Conservation (phyloP, 176 grass and related monocot genomes). For the Eleusine coracana region DNA sequence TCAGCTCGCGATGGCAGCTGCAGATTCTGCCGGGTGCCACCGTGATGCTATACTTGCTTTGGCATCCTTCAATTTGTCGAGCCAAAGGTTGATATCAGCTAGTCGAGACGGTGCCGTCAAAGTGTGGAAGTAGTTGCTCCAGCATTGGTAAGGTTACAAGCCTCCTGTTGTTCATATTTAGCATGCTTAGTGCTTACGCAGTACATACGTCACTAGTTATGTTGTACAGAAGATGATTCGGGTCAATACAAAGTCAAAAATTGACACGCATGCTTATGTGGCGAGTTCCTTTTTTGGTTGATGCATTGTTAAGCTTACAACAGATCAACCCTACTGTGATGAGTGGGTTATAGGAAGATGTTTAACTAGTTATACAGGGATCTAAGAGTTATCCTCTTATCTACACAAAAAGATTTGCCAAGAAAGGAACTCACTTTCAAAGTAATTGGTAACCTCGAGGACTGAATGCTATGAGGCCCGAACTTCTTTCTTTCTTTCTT, state of each 20-base stretch:
- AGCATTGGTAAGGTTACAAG: slow-evolving; percentile 9
- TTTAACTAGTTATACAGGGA: not conserved
- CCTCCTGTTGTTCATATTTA: slow-evolving; percentile 36
- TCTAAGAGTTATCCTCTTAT: not conserved
- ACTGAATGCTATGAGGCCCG: not conserved
- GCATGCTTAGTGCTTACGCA: slow-evolving; percentile 22
- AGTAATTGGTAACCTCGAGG: not conserved
- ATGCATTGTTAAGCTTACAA: not conserved
- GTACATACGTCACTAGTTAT: slow-evolving; percentile 19
- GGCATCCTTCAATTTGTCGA: slow-evolving; percentile 83
- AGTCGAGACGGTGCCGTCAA: slow-evolving; percentile 93
- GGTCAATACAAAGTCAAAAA: slow-evolving; percentile 21
- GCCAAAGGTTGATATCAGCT: slow-evolving; percentile 83
- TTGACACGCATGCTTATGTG: not conserved
- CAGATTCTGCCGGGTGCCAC: slow-evolving; percentile 81
- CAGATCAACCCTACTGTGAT: not conserved
- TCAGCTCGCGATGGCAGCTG: slow-evolving; percentile 67
- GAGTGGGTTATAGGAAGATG: not conserved
- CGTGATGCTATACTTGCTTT: slow-evolving; percentile 73
- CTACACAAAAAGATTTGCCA: not conserved
- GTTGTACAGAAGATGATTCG: slow-evolving; percentile 36
- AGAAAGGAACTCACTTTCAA: not conserved
- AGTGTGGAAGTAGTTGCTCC: slow-evolving; percentile 82
- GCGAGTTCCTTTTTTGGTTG: not conserved
- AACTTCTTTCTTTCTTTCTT: too few species aligned